Percentiles rank a stretch among this genome's conserved stretches.
These are phyloP conservation scores for Rhodomyrtus tomentosa DNA, from an alignment of 345 rosid genomes.

Conservation along the genomic window DNA sequence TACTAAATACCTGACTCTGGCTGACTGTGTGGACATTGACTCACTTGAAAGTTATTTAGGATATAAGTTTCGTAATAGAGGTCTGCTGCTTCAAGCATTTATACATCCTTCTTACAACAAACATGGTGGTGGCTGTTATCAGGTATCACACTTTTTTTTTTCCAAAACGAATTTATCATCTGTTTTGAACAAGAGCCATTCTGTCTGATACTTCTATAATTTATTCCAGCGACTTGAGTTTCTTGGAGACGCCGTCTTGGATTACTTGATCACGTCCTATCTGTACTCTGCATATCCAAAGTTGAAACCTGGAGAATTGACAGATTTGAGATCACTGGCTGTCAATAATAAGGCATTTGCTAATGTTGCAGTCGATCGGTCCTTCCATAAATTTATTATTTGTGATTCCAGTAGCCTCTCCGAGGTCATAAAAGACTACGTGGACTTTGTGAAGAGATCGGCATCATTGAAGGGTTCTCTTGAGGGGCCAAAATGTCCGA, in stretches of 20 bases:
- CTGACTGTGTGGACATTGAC: conserved; percentile 26
- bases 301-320: conserved; percentile 86
- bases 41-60: conserved; percentile 39
- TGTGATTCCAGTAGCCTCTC: conserved; percentile 46
- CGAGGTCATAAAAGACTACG: conserved; percentile 44
- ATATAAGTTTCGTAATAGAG: conserved; percentile 52
- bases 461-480: conserved; percentile 18
- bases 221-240: conserved; percentile 80
- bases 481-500: conserved; percentile 75
- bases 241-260: conserved; percentile 96
- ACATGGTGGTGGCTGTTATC: conserved; percentile 95
- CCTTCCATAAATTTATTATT: conserved; percentile 49
- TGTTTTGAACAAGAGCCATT: neutral
- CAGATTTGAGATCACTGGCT: conserved; percentile 74
- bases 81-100: conserved; percentile 77
- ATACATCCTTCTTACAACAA: conserved; percentile 81
- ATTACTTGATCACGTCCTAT: conserved; percentile 82
- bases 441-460: conserved; percentile 24
- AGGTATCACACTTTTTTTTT: conserved; percentile 24
- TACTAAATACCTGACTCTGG: conserved; percentile 41
- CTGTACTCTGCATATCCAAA: conserved; percentile 69
- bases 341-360: conserved; percentile 81
- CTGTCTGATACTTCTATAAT: conserved; percentile 7
- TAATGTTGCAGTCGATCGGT: conserved; percentile 47
- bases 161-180: neutral